Evolutionary conservation across 1,284 basidiomycete species (phyloP).

Genomic region (Phlebopus sp.): DNA sequence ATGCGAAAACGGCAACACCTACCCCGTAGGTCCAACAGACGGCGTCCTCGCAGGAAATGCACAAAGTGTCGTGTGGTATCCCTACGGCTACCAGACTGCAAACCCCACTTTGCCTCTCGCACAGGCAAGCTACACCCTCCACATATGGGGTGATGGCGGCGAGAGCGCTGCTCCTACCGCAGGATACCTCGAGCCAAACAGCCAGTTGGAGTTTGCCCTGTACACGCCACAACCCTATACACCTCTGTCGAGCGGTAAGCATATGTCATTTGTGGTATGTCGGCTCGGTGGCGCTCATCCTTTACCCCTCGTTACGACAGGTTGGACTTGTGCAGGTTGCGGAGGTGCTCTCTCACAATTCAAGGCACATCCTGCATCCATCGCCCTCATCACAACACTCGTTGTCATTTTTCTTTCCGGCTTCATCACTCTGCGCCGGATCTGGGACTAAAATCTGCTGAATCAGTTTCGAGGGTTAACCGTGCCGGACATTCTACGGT

Average conservation of each 20-base stretch:
- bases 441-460: constrained; percentile 21
- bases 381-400: constrained; percentile 65
- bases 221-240: constrained; percentile 83
- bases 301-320: constrained; percentile 35
- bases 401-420: constrained; percentile 74
- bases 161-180: constrained; percentile 52
- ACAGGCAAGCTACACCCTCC: constrained; percentile 72
- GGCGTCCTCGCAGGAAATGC: constrained; percentile 71
- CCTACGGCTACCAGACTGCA: constrained; percentile 70
- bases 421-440: constrained; percentile 38
- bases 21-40: constrained; percentile 78
- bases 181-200: constrained; percentile 72
- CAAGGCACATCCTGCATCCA: constrained; percentile 58
- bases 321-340: constrained; percentile 78
- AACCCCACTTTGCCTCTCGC: constrained; percentile 68
- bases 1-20: constrained; percentile 85
- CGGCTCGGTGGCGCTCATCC: constrained; percentile 5
- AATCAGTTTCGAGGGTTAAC: constrained; percentile 2
- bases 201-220: constrained; percentile 74
- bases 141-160: constrained; percentile 80
- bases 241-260: constrained; percentile 62
- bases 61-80: constrained; percentile 78
- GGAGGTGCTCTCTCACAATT: constrained; percentile 48
- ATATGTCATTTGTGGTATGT: constrained; percentile 3
- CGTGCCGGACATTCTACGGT: constrained; percentile 3